Percentiles rank a stretch among this genome's conserved stretches.
Evolutionary conservation across 164 flowering plant genomes (phyloP).

Genomic region (Euptelea pleiosperma): DNA sequence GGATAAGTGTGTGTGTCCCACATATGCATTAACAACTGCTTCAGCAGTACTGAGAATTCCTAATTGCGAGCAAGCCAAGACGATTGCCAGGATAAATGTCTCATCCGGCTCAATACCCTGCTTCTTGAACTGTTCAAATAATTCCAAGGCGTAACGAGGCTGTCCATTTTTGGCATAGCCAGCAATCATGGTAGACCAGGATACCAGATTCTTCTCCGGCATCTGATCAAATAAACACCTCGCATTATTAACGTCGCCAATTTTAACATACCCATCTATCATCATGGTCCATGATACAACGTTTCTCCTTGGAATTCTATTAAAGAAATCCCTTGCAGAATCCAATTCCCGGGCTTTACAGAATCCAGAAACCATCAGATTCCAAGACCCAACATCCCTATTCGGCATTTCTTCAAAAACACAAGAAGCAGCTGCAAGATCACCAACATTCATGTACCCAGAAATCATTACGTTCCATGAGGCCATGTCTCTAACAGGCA

Average conservation of each 20-base stretch:
- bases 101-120: constrained; percentile 34
- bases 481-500: constrained; percentile 31
- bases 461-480: constrained; percentile 38
- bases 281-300: constrained; percentile 37
- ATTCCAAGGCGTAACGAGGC: constrained; percentile 28
- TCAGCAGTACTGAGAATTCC: constrained; percentile 30
- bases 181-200: constrained; percentile 42
- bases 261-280: constrained; percentile 37
- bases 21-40: constrained; percentile 16
- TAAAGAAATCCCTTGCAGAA: constrained; percentile 28
- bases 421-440: constrained; percentile 21
- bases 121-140: constrained; percentile 26
- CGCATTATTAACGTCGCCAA: constrained; percentile 26
- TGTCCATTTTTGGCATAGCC: constrained; percentile 39
- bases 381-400: constrained; percentile 32
- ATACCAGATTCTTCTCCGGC: constrained; percentile 37
- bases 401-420: constrained; percentile 31
- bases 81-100: constrained; percentile 28
- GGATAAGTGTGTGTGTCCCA: constrained; percentile 17
- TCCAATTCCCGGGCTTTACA: constrained; percentile 33
- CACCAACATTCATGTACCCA: constrained; percentile 34
- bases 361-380: constrained; percentile 37
- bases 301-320: constrained; percentile 28
- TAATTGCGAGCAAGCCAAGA: constrained; percentile 42
- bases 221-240: constrained; percentile 34